Base-by-base conservation (phyloP, 352 stramenopile genomes). In the Pythium dissimile region DNA sequence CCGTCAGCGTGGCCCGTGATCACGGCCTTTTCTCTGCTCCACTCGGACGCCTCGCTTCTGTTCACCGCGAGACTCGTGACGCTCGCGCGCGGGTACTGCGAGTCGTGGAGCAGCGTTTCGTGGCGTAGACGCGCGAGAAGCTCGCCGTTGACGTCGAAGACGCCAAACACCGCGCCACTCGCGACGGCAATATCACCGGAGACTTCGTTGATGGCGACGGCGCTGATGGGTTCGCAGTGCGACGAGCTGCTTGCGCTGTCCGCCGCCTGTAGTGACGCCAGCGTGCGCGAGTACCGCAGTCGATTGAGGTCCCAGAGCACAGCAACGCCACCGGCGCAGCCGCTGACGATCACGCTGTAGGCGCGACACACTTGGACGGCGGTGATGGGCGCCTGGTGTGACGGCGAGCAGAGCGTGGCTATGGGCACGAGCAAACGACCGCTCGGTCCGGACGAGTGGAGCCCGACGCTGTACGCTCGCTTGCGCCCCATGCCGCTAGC, bases 231-330 rank as follows among this genome's bases (percentile, higher is more conserved):
- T n/a, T 58, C 50, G 38, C 39, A 35, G 13, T 35, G 42, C 24
- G 31, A n/a, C n/a, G n/a, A n/a, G n/a, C n/a, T 24, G 9, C 20
- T 32, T 13, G 39, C 11, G n/a, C 28, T 26, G 7, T 69, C 65
- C 7, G 38, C 24, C 11, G 38, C 24, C 11, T 50, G 52, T 10
- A 62, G 31, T 2, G 46, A 30, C 13, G 72, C 54, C 16, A 89
- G 60, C 10, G 75, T 73, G 12, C 75, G 66, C 39, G 88, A 66
- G 34, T 73, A 84, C 24, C 73, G 58, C 16, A 82, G 72, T 15
- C 81, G 79, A 18, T 91, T 91, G 2, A 91, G 54, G 31, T 91
- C 81, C 81, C 81, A 91, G 13, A 91, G 68, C 13, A 88, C 71
- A 4, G 73, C 71, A 10, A 80, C 52, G 12, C 81, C 80, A 15